Percentiles rank a stretch among this genome's conserved stretches.
These are phyloP conservation scores for Aspergillus vadensis DNA, from an alignment of 2,329 filamentous ascomycete species.

Conservation along the genomic window DNA sequence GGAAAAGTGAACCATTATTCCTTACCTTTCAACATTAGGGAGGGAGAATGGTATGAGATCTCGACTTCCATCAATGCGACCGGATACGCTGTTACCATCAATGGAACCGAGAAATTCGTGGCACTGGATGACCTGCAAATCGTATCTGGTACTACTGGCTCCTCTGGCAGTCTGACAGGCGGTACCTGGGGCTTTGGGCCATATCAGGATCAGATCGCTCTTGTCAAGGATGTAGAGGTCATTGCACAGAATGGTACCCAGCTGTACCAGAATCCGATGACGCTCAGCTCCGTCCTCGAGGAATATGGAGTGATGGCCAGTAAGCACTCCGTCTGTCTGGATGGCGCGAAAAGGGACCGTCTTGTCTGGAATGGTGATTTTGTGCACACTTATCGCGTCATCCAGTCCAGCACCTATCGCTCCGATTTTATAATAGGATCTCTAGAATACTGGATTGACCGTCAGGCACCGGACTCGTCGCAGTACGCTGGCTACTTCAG, in stretches of 20 bases:
- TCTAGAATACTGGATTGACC: conserved; percentile 16
- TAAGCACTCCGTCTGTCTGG: conserved; percentile 34
- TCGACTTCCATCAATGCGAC: background rate
- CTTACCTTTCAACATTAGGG: background rate
- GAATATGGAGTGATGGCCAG: conserved; percentile 27
- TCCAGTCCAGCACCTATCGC: conserved; percentile 18
- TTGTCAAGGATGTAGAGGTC: conserved; percentile 17
- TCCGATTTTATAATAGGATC: conserved; percentile 16
- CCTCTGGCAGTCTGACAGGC: conserved; percentile 2
- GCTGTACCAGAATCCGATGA: conserved; percentile 18
- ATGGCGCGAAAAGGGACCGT: conserved; percentile 62
- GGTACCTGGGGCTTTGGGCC: conserved; percentile 18
- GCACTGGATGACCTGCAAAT: background rate
- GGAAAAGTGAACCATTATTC: conserved; percentile 3
- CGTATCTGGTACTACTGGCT: background rate
- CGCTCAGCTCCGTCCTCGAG: conserved; percentile 8
- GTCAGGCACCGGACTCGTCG: conserved; percentile 13
- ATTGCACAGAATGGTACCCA: conserved; percentile 17
- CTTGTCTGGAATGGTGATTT: conserved; percentile 34
- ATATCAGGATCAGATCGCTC: conserved; percentile 23
- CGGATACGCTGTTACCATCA: background rate
- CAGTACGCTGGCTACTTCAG: conserved; percentile 12
- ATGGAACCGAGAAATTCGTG: background rate
- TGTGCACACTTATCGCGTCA: conserved; percentile 21
- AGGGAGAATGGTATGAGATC: conserved; percentile 3